Evolutionary conservation across 1,139 yeast genomes (phyloP).

Genomic region (Sugiyamaella novakii): DNA sequence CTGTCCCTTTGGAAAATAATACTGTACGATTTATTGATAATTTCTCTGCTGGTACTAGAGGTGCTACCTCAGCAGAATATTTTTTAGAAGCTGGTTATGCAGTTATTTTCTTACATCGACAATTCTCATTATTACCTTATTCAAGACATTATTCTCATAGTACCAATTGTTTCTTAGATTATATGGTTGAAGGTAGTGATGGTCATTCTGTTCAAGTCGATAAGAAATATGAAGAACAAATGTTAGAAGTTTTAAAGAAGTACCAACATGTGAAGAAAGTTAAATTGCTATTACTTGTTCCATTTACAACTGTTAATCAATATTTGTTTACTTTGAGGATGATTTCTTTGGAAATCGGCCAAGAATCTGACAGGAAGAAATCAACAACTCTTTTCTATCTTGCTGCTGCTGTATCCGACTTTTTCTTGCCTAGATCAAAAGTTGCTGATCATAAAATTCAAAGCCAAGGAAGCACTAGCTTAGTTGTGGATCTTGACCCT

Average conservation of each 20-base stretch:
- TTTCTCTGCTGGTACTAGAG: constrained; percentile 97
- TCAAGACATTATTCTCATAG: constrained; percentile 87
- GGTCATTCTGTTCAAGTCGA: constrained; percentile 49
- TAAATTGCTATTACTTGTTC: constrained; percentile 66
- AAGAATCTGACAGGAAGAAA: constrained; percentile 36
- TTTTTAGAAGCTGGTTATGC: constrained; percentile 84
- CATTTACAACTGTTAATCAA: constrained; percentile 94
- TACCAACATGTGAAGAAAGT: constrained; percentile 63
- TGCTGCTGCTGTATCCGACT: constrained; percentile 98
- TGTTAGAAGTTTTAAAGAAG: constrained; percentile 65
- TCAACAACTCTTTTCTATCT: constrained; percentile 60
- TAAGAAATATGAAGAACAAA: constrained; percentile 60
- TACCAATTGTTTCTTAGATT: constrained; percentile 82
- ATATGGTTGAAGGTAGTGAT: constrained; percentile 50
- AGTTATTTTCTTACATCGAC: constrained; percentile 88
- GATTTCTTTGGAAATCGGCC: constrained; percentile 60
- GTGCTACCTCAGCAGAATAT: constrained; percentile 93
- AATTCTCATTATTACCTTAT: constrained; percentile 87
- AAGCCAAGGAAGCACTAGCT: constrained; percentile 60
- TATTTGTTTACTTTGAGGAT: constrained; percentile 79
- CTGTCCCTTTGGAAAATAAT: constrained; percentile 94
- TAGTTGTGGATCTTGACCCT: constrained; percentile 85
- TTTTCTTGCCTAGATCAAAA: constrained; percentile 82
- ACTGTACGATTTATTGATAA: constrained; percentile 96
- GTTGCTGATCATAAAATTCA: constrained; percentile 95